Evolutionary conservation across 2,329 filamentous ascomycete species (phyloP), one percentile per base, ranked within the genome.

Genomic region (Ophiostoma ulmi): DNA sequence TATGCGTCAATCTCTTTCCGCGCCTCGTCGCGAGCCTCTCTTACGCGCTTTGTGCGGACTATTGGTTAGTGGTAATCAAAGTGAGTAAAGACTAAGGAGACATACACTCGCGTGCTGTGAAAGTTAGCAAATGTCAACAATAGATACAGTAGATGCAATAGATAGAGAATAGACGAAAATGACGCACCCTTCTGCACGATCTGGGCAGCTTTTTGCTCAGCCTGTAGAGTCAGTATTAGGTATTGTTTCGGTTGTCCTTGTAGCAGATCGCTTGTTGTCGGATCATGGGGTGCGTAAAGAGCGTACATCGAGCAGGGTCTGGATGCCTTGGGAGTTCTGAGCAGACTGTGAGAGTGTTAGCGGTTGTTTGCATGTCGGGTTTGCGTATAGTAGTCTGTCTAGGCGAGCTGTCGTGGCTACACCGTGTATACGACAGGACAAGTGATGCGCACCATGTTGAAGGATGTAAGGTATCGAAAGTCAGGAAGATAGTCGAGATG

Each of bases 1-100:
- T 99, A 98, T 71, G 93, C 91, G 75, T 97, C 92, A 78, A 99
- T 97, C 81, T 99, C 94, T 83, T 97, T 97, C 83, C 97, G 96
- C 74, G 95, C 95, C 82, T 99, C 95, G 78, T 92, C 89, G 79
- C 94, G 92, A 74, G 95, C 95, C 83, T 98, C 95, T 83, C 93
- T 97, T 82, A 99, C 93, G 79, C 93, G 90, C 86, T 97, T 97
- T 73, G 95, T 97, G 79, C 95, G 93, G 76, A 69, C 68, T 39
- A 70, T 39, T 7, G 70, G 75, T 71, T 67, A 69, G 70, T 52
- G 36, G 38, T 41, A 22, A 17, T 26, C 5, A 10, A 20, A 7
- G 44, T 61, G 52, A 74, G 22, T 8, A n/a, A 3, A n/a, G 20
- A 17, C 5, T 13, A 31, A 10, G 26, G 3, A 11, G 38, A 80